Evolutionary conservation across 1,284 basidiomycete genomes (phyloP), one percentile per base, ranked within the genome.

Genomic region (Trametes sp.): DNA sequence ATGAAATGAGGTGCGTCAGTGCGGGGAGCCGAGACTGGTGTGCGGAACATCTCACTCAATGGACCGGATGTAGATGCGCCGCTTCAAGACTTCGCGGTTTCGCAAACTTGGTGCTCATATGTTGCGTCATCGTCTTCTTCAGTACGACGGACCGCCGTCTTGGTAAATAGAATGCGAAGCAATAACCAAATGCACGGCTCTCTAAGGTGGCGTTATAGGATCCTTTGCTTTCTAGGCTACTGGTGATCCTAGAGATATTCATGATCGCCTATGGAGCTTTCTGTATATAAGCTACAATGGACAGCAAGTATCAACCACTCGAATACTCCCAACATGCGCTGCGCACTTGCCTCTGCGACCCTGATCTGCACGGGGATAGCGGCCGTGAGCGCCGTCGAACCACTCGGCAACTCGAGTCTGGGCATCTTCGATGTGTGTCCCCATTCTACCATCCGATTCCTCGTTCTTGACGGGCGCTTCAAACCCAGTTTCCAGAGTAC

Each of bases 401-500:
- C n/a, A n/a, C n/a, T n/a, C n/a, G n/a, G n/a, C 10, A 31, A 29
- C 14, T 23, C 23, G 28, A 44, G 35, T 23, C 24, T 36, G 10
- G 44, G 48, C 21, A 38, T 50, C n/a, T 57, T 57, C 28, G 29
- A 57, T 29, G 55, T 45, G 16, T 10, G 53, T 45, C 35, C 2
- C 10, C 21, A 1, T 36, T 21, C 7, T 7, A 13, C 19, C 14
- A 1, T 24, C 11, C 28, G 13, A 19, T 6, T 28, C 5, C 54
- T 5, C 21, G 21, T 24, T 16, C 2, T 23, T 55, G 41, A 46
- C 8, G 7, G 21, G 24, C 19, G 31, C 26, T 51, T 36, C 31
- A 21, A 1, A 4, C 28, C 21, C 21, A 68, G 67, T 68, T 66
- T 33, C 68, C 64, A 16, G 68, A 69, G 42, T 69, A 62, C 42